Percentiles rank a stretch among this genome's conserved stretches.
phyloP scores from a whole-genome alignment of 176 grass and related monocot species.

The Paspalum vaginatum region DNA sequence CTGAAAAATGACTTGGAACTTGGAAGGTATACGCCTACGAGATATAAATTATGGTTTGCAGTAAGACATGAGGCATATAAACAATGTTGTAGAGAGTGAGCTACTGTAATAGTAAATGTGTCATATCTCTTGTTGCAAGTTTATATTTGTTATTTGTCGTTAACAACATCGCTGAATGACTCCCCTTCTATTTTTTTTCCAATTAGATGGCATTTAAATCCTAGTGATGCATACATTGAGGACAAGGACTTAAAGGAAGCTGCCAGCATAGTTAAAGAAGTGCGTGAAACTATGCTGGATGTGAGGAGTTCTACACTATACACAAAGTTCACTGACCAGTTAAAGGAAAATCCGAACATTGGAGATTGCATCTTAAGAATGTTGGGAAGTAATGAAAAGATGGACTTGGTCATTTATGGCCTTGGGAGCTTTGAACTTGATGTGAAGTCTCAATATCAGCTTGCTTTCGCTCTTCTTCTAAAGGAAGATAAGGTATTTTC shows the following conservation, averaged over 20 bases:
- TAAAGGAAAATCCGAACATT: slow-evolving; percentile 25
- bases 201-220: slow-evolving; percentile 29
- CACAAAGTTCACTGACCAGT: not conserved
- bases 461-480: slow-evolving; percentile 26
- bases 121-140: not conserved
- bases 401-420: slow-evolving; percentile 31
- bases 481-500: slow-evolving; percentile 34
- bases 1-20: not conserved
- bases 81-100: not conserved
- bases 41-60: not conserved
- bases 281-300: slow-evolving; percentile 21
- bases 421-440: slow-evolving; percentile 33
- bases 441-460: slow-evolving; percentile 17
- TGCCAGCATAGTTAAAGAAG: slow-evolving; percentile 19
- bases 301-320: slow-evolving; percentile 27
- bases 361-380: slow-evolving; percentile 17
- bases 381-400: slow-evolving; percentile 14
- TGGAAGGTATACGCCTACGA: not conserved
- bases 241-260: slow-evolving; percentile 26
- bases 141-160: slow-evolving; percentile 3
- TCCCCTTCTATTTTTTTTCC: not conserved
- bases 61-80: not conserved
- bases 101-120: not conserved
- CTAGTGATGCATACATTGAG: slow-evolving; percentile 17
- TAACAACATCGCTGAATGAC: not conserved